Evolutionary conservation across 106 monocot genomes (phyloP).

Genomic region (Dioscorea zingiberensis): DNA sequence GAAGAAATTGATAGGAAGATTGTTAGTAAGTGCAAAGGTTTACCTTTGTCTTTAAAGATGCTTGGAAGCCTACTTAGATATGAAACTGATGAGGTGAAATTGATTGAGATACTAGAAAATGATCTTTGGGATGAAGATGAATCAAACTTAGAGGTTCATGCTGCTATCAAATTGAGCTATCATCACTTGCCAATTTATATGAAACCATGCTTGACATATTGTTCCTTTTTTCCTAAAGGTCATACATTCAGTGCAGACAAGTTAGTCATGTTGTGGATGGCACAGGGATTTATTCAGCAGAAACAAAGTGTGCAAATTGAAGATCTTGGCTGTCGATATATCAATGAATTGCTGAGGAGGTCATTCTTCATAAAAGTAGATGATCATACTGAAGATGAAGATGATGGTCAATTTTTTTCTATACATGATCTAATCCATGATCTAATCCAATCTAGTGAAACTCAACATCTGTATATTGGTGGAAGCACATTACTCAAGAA

Average conservation of each 20-base stretch:
- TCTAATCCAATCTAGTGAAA: not conserved
- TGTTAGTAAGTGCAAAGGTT: constrained; percentile 21
- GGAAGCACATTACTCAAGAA: not conserved
- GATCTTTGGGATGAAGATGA: constrained; percentile 11
- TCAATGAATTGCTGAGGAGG: constrained; percentile 17
- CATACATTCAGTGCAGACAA: not conserved
- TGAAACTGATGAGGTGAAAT: constrained; percentile 1
- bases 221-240: constrained; percentile 26
- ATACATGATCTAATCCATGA: constrained; percentile 13
- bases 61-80: constrained; percentile 10
- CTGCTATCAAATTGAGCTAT: constrained; percentile 18
- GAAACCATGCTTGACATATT: constrained; percentile 21
- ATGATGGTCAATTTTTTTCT: not conserved
- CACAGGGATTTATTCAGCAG: constrained; percentile 6
- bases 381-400: too few relatives aligned
- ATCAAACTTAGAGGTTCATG: not conserved
- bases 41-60: constrained; percentile 27
- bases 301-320: not conserved
- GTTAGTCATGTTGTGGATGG: constrained; percentile 25
- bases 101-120: constrained; percentile 14
- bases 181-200: constrained; percentile 11
- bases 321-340: constrained; percentile 11
- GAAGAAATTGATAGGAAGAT: constrained; percentile 15
- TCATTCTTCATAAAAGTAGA: constrained; percentile 15
- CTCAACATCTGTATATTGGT: not conserved